Evolutionary conservation across 306 rosid genomes (phyloP), one percentile per base, ranked within the genome.

Genomic region (Quercus robur): DNA sequence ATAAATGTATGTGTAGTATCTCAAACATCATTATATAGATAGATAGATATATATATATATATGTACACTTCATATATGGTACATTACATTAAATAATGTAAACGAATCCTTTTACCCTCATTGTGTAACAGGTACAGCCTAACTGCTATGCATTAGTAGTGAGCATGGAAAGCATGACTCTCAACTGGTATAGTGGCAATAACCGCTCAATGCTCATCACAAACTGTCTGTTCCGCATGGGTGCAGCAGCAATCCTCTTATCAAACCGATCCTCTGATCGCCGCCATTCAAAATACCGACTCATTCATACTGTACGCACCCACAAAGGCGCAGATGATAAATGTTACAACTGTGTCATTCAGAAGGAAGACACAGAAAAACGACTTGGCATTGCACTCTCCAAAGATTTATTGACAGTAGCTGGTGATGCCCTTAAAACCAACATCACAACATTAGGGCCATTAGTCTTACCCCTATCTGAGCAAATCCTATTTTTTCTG

Each of bases 81-180:
- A 38, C 44, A 38, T 38, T 6, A 38, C 44, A 38, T 38, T 38
- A 38, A 38, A 38, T 6, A 38, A 38, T 6, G 44, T 38, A 38
- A 38, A 6, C 44, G 44, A 38, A 38, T 38, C 9, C 44, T 38
- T 38, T 1, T 38, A 38, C 46, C 2, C 46, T 41, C 5, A 9
- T 14, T 67, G 0, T 33, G 71, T 67, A 31, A 67, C 26, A 68
- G 72, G 52, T n/a, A 13, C 23, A 18, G 20, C 72, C 28, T 25
- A 68, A 35, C 52, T 6, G 52, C 26, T 68, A 68, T 35, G 72
- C 72, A 2, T 46, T 68, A 8, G 5, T 68, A 8, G 72, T 35
- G 72, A 68, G 72, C 72, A 68, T 68, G 72, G 72, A 68, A 68
- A 33, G 72, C 18, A 33, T 68, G 52, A 68, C 38, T 35, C 72